Evolutionary conservation across 208 protist genomes (phyloP).

Genomic region (Trypanosoma scelopori): DNA sequence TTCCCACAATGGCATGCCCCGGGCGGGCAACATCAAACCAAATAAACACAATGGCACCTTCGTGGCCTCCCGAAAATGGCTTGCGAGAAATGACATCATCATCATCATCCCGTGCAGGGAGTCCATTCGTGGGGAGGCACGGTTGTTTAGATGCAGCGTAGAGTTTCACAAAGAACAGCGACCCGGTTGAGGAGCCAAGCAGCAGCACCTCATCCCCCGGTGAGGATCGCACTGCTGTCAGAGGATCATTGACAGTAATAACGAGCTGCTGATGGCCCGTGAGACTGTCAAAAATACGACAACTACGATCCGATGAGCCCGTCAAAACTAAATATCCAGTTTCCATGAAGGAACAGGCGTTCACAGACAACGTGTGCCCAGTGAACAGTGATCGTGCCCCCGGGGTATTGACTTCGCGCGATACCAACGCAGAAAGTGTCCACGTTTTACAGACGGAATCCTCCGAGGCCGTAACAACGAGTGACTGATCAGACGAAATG

Average conservation of each 20-base stretch:
- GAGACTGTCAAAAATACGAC: constrained; percentile 58
- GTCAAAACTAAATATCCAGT: constrained; percentile 49
- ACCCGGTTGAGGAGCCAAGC: constrained; percentile 53
- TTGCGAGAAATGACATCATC: constrained; percentile 27
- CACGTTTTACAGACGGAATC: constrained; percentile 82
- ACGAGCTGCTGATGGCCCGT: constrained; percentile 50
- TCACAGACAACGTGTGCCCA: constrained; percentile 69
- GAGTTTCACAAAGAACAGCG: constrained; percentile 48
- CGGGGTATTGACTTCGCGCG: constrained; percentile 27
- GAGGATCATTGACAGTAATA: constrained; percentile 58
- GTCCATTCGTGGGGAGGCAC: constrained; percentile 1
- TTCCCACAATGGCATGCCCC: constrained; percentile 41
- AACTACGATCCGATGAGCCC: constrained; percentile 67
- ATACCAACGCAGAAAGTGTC: constrained; percentile 38
- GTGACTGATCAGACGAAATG: constrained; percentile 51
- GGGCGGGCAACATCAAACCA: constrained; percentile 21
- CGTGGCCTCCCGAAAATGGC: constrained; percentile 49
- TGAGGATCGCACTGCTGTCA: constrained; percentile 48
- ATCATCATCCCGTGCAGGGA: background rate
- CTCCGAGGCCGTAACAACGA: constrained; percentile 70
- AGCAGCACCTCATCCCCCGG: constrained; percentile 47
- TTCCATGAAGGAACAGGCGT: constrained; percentile 64
- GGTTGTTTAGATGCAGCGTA: background rate
- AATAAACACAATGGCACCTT: constrained; percentile 65
- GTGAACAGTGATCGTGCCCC: constrained; percentile 46